A percentile compares a stretch with the other conserved stretches of the same genome.
These are phyloP conservation scores for Penicillium sp. DNA, from an alignment of 2,329 filamentous ascomycete species.

Conservation along the genomic window DNA sequence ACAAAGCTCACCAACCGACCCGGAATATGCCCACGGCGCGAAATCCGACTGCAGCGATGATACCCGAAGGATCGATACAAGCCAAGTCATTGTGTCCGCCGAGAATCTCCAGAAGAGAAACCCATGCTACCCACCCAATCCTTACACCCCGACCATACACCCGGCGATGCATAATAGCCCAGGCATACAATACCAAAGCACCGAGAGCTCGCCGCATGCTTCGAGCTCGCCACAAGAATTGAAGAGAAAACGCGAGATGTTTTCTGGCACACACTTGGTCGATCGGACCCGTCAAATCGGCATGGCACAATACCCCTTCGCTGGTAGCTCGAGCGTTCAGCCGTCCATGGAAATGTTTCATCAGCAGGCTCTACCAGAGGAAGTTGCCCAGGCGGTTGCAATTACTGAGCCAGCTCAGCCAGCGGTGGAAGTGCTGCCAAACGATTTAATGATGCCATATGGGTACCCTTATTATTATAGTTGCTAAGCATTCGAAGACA, in stretches of 20 bases:
- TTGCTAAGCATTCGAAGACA: constrained; percentile 15
- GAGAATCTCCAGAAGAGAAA: constrained; percentile 5
- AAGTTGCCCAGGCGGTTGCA: neutral
- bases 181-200: constrained; percentile 8
- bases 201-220: neutral
- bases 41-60: constrained; percentile 5
- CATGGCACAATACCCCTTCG: constrained; percentile 7
- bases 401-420: constrained; percentile 9
- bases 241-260: constrained; percentile 20
- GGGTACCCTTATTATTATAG: constrained; percentile 31
- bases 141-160: constrained; percentile 9
- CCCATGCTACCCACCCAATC: constrained; percentile 5
- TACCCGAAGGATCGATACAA: neutral
- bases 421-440: constrained; percentile 9
- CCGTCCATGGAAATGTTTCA: constrained; percentile 12
- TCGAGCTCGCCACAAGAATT: constrained; percentile 16
- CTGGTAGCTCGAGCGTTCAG: constrained; percentile 12
- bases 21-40: constrained; percentile 6
- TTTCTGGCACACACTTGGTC: neutral
- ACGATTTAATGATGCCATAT: constrained; percentile 20
- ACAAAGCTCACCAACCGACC: constrained; percentile 19
- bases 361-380: constrained; percentile 5
- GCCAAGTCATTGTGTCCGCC: constrained; percentile 5
- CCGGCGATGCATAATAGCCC: constrained; percentile 4
- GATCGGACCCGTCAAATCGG: neutral